A percentile compares a stretch with the other conserved stretches of the same genome.
Conservation (phyloP, 2,329 filamentous ascomycete genomes). For the Microcyclospora tardicrescens region DNA sequence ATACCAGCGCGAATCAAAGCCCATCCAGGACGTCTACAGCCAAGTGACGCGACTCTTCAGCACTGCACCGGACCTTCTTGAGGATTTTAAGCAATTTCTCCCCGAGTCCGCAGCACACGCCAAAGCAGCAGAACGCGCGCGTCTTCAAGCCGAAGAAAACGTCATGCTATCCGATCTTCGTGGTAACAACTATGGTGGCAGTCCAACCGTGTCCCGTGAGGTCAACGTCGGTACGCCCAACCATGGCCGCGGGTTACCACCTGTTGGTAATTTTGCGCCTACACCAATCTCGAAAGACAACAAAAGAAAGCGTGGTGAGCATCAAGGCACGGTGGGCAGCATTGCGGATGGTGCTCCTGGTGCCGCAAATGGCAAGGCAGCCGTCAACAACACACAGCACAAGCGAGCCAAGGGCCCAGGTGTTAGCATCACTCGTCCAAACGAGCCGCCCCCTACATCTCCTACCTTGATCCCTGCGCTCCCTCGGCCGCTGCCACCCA, state of each 20-base stretch:
- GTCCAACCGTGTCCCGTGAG: constrained; percentile 23
- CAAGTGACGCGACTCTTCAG: constrained; percentile 93
- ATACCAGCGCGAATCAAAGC: constrained; percentile 94
- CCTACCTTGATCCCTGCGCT: constrained; percentile 80
- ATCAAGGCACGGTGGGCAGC: constrained; percentile 37
- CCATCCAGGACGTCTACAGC: constrained; percentile 94
- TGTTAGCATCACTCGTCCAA: background rate
- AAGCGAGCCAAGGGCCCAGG: constrained; percentile 50
- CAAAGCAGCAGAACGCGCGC: constrained; percentile 40
- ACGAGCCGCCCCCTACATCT: constrained; percentile 46
- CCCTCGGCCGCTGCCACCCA: constrained; percentile 74
- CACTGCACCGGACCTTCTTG: constrained; percentile 81
- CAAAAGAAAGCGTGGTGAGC: constrained; percentile 66
- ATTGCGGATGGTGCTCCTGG: constrained; percentile 15
- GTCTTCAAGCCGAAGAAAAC: constrained; percentile 55
- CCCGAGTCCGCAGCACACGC: constrained; percentile 73
- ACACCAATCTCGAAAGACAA: constrained; percentile 69
- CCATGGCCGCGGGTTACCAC: constrained; percentile 50
- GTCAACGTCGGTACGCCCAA: constrained; percentile 26
- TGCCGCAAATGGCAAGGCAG: constrained; percentile 12
- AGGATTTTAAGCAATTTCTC: constrained; percentile 97
- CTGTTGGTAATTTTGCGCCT: constrained; percentile 87
- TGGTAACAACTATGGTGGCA: constrained; percentile 32
- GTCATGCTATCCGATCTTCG: constrained; percentile 53
- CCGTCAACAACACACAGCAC: constrained; percentile 22